Evolutionary conservation across 768 basidiomycete genomes (phyloP), one percentile per base, ranked within the genome.

Genomic region (Exidia glandulosa): DNA sequence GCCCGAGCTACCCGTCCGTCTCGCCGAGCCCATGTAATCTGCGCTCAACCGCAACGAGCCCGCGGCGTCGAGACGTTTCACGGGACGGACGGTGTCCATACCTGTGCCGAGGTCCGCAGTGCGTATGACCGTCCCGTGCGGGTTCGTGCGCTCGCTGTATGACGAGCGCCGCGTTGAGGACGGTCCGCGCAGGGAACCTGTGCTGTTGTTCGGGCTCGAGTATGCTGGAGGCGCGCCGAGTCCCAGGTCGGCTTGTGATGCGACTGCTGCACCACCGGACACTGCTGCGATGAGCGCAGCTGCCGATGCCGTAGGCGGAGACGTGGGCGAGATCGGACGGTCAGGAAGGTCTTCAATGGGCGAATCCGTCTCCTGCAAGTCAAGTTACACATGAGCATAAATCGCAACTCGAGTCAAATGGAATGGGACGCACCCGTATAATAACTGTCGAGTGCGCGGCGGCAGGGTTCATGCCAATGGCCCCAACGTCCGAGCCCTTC

Each of bases 61-160:
- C 12, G 79, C 77, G 3, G 86, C 79, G 69, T 96, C 93, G 32
- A 95, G 85, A 67, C 90, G 91, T 80, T 94, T 95, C 62, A 95
- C 85, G 0, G 94, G 94, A 57, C 93, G 81, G 66, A 98, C 91
- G 1, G 94, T 98, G 66, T 90, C 90, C 50, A 89, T 78, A 4
- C 92, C 92, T 57, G 78, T 88, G 19, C 91, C 92, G n/a, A 94
- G 68, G 71, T 94, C 93, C 12, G 85, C 90, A 65, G 86, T 85
- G 47, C 81, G 81, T 66, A 94, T 74, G 7, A 92, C 75, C 0
- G 90, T 92, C 12, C 93, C 92, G 14, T 78, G 75, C 19, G 77
- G 71, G 45, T 81, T 81, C 57, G 82, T 81, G 41, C 92, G 82
- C 23, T 83, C 86, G 47, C 87, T 85, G 72, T 90, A 93, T 23